phyloP scores from a whole-genome alignment of 805 yeast genomes.

The Starmera caribaea region DNA sequence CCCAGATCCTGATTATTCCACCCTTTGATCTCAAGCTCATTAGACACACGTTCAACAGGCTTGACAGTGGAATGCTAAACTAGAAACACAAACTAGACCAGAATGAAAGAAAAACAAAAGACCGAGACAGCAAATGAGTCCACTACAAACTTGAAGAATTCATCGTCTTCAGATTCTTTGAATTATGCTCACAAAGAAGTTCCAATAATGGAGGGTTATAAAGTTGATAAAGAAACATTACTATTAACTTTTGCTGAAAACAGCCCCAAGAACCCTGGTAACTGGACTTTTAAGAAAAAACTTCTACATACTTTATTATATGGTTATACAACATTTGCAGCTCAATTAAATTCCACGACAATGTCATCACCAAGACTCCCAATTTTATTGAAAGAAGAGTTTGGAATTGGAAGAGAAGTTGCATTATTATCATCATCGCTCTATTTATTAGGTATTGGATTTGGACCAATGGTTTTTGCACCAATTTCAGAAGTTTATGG shows the following conservation, averaged over 20 bases:
- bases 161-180: too few relatives aligned
- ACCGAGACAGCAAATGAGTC: too few relatives aligned
- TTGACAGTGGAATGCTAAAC: too few relatives aligned
- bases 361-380: slow-evolving; percentile 29
- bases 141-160: too few relatives aligned
- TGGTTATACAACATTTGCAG: slow-evolving; percentile 31
- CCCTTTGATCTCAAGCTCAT: too few relatives aligned
- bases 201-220: too few relatives aligned
- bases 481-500: slow-evolving; percentile 38
- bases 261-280: slow-evolving; percentile 17
- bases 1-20: too few relatives aligned
- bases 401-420: slow-evolving; percentile 34
- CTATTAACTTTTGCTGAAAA: slow-evolving; percentile 6
- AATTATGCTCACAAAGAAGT: too few relatives aligned
- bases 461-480: slow-evolving; percentile 52
- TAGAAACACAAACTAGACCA: too few relatives aligned
- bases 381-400: slow-evolving; percentile 23
- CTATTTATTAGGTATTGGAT: slow-evolving; percentile 56
- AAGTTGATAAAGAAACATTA: too few relatives aligned
- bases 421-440: slow-evolving; percentile 46
- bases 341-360: slow-evolving; percentile 42
- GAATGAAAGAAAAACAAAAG: too few relatives aligned
- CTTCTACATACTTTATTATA: slow-evolving; percentile 28
- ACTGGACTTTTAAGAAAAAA: slow-evolving; percentile 27
- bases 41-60: too few relatives aligned